phyloP scores from a whole-genome alignment of 2,329 filamentous ascomycete genomes.

The Talaromyces sp. region DNA sequence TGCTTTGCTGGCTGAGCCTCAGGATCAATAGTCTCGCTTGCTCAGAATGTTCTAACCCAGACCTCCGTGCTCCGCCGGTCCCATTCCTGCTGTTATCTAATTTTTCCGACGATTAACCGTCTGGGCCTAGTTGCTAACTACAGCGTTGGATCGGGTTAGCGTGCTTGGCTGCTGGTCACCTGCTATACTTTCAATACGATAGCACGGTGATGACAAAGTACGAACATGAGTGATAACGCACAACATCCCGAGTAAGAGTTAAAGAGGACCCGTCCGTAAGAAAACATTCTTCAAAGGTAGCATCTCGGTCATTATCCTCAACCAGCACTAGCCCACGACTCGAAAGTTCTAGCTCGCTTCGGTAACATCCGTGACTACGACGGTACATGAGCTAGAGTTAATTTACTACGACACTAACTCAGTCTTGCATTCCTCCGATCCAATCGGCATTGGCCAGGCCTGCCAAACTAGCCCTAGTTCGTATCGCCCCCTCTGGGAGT shows the following conservation, averaged over 20 bases:
- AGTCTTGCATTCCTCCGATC: background rate
- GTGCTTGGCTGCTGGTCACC: background rate
- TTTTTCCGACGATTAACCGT: background rate
- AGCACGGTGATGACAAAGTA: no score
- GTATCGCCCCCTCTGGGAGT: no score
- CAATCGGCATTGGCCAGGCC: background rate
- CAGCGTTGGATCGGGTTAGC: background rate
- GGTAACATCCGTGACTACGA: background rate
- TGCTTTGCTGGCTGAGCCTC: background rate
- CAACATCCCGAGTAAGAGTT: no score
- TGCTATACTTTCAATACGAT: no score
- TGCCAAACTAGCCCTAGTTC: background rate
- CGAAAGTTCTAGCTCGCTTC: background rate
- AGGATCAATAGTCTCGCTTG: background rate
- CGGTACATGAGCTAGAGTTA: background rate
- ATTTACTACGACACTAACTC: background rate
- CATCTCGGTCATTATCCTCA: background rate
- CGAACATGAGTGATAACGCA: no score
- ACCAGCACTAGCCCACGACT: background rate
- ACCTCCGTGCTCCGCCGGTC: no score
- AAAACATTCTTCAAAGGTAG: background rate
- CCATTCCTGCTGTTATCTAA: background rate
- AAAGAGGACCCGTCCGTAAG: no score
- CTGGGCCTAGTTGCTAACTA: no score
- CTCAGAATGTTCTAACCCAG: background rate